Percentiles rank a stretch among this genome's conserved stretches.
Conservation (phyloP, 768 basidiomycete genomes). For the Lentinula sp. region DNA sequence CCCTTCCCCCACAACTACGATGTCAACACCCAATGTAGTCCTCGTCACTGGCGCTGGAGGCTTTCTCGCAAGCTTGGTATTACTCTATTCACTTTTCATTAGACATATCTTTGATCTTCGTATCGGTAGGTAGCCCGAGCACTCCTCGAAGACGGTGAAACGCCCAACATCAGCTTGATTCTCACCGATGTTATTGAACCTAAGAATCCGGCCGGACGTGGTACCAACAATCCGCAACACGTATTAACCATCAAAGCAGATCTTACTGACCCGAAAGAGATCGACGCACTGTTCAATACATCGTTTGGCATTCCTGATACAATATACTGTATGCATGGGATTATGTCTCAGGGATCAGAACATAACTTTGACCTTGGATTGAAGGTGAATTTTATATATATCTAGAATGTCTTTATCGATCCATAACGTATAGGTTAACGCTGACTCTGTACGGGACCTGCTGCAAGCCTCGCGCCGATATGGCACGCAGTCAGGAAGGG, state of each 20-base stretch:
- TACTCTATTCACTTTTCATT: not conserved
- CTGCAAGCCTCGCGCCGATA: slow-evolving; percentile 30
- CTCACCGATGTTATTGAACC: slow-evolving; percentile 44
- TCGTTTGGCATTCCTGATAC: slow-evolving; percentile 33
- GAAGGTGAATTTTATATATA: slow-evolving; percentile 21
- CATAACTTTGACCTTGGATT: slow-evolving; percentile 54
- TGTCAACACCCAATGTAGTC: slow-evolving; percentile 1
- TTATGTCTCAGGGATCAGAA: slow-evolving; percentile 60
- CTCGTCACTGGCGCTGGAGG: slow-evolving; percentile 5
- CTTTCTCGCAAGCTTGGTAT: slow-evolving; percentile 5
- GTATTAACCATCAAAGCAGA: slow-evolving; percentile 32
- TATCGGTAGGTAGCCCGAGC: slow-evolving; percentile 27
- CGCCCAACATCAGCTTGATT: slow-evolving; percentile 37
- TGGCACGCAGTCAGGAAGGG: slow-evolving; percentile 11
- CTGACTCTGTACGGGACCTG: slow-evolving; percentile 46
- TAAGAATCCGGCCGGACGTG: slow-evolving; percentile 18
- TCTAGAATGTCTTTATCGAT: not conserved
- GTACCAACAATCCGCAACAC: slow-evolving; percentile 9
- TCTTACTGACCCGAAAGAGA: slow-evolving; percentile 28
- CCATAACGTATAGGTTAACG: slow-evolving; percentile 34
- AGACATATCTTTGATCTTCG: not conserved
- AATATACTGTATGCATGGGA: slow-evolving; percentile 47
- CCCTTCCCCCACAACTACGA: not conserved
- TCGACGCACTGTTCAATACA: slow-evolving; percentile 32
- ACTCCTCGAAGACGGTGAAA: slow-evolving; percentile 22